Conservation (phyloP, 2,329 filamentous ascomycete genomes). For the Epichloe elymi region DNA sequence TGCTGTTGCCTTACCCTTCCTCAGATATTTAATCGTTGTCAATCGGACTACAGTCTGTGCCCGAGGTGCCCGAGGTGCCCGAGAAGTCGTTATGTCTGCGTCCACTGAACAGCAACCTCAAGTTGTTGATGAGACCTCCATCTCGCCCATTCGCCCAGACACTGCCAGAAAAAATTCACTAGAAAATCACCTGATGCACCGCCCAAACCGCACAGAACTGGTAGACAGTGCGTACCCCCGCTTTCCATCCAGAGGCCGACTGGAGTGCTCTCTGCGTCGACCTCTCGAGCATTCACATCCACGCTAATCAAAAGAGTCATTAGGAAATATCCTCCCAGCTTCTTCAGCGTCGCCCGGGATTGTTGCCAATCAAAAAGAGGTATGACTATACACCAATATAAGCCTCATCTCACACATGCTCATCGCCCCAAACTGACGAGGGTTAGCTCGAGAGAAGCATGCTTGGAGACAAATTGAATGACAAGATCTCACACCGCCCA, state of each 20-base stretch:
- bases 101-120: constrained; percentile 10
- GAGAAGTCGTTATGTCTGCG: constrained; percentile 15
- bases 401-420: not conserved
- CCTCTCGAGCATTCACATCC: not conserved
- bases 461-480: constrained; percentile 74
- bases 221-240: constrained; percentile 53
- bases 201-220: constrained; percentile 63
- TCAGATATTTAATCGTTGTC: not conserved
- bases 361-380: constrained; percentile 66
- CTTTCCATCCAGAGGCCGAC: not conserved
- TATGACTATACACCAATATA: constrained; percentile 15
- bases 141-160: constrained; percentile 41
- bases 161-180: constrained; percentile 52
- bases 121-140: constrained; percentile 36
- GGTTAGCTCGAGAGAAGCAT: constrained; percentile 65
- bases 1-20: too few species aligned
- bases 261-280: not conserved
- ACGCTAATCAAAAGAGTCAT: constrained; percentile 9
- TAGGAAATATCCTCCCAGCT: constrained; percentile 77
- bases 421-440: not conserved
- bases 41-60: not conserved
- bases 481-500: constrained; percentile 70
- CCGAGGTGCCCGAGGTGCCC: not conserved
- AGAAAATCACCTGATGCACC: constrained; percentile 58
- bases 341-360: constrained; percentile 68